Conservation (phyloP, 805 yeast species). For the Candida germanica region DNA sequence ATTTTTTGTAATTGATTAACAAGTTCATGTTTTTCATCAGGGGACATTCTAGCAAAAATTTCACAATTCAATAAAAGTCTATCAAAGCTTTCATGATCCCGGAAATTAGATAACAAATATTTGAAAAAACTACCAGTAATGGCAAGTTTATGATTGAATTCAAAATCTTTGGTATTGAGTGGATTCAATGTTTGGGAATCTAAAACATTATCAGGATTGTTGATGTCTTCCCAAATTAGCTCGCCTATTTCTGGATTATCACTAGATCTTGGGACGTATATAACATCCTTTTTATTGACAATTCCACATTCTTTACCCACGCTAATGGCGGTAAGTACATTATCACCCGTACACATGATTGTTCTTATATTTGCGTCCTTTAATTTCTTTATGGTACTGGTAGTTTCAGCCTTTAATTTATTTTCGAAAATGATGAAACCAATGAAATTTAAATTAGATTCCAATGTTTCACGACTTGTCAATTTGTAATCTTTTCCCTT, state of each 20-base stretch:
- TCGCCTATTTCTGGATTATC: conserved; percentile 38
- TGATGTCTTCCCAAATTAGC: conserved; percentile 67
- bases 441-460: conserved; percentile 63
- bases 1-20: conserved; percentile 80
- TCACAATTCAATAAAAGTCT: conserved; percentile 67
- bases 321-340: conserved; percentile 88
- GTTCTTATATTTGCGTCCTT: conserved; percentile 72
- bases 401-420: conserved; percentile 72
- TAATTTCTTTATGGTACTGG: conserved; percentile 55
- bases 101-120: conserved; percentile 58
- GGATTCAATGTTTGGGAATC: conserved; percentile 66
- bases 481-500: conserved; percentile 21
- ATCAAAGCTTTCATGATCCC: conserved; percentile 39
- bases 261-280: conserved; percentile 57
- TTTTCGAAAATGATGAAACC: conserved; percentile 95
- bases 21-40: conserved; percentile 96
- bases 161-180: conserved; percentile 15
- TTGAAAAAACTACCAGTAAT: conserved; percentile 92
- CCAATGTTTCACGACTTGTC: conserved; percentile 59
- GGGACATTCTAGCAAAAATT: conserved; percentile 96
- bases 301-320: conserved; percentile 85
- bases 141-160: conserved; percentile 61
- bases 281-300: conserved; percentile 38
- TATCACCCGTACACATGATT: conserved; percentile 98
- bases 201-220: conserved; percentile 51